These are phyloP conservation scores for Boletellus ananas DNA, from an alignment of 768 basidiomycete genomes.

Conservation along the genomic window DNA sequence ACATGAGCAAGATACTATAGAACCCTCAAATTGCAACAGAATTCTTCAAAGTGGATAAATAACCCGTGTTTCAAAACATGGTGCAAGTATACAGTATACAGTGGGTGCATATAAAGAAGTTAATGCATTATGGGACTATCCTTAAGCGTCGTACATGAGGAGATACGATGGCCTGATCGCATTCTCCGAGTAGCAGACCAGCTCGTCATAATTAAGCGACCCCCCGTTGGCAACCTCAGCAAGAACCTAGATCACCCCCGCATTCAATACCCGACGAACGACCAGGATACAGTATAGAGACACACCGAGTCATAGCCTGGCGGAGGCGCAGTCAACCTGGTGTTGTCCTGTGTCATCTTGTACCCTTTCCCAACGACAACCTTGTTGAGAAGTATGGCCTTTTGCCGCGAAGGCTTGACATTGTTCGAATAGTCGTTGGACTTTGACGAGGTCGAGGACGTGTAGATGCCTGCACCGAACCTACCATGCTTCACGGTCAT, in stretches of 20 bases:
- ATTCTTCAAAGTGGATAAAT: constrained; percentile 5
- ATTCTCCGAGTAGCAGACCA: constrained; percentile 67
- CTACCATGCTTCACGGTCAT: constrained; percentile 31
- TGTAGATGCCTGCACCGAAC: constrained; percentile 70
- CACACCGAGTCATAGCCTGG: constrained; percentile 64
- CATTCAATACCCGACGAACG: neutral
- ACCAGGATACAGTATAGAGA: constrained; percentile 3
- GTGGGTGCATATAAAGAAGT: constrained; percentile 2
- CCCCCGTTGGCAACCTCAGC: constrained; percentile 57
- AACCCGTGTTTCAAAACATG: neutral
- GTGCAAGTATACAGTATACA: neutral
- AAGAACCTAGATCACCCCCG: constrained; percentile 45
- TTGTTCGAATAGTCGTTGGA: constrained; percentile 71
- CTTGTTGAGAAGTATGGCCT: constrained; percentile 71
- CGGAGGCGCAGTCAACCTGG: constrained; percentile 53
- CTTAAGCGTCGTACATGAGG: constrained; percentile 57
- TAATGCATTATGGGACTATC: neutral
- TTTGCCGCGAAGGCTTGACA: constrained; percentile 48
- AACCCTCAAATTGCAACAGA: neutral
- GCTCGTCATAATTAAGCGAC: constrained; percentile 65
- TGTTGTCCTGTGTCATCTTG: constrained; percentile 59
- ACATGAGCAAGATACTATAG: too few species aligned
- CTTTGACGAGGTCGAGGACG: constrained; percentile 78
- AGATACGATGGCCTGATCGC: constrained; percentile 71
- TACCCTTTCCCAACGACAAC: constrained; percentile 68